Base-by-base conservation (phyloP, 2,329 filamentous ascomycete species). In the Neopestalotiopsis clavispora region DNA sequence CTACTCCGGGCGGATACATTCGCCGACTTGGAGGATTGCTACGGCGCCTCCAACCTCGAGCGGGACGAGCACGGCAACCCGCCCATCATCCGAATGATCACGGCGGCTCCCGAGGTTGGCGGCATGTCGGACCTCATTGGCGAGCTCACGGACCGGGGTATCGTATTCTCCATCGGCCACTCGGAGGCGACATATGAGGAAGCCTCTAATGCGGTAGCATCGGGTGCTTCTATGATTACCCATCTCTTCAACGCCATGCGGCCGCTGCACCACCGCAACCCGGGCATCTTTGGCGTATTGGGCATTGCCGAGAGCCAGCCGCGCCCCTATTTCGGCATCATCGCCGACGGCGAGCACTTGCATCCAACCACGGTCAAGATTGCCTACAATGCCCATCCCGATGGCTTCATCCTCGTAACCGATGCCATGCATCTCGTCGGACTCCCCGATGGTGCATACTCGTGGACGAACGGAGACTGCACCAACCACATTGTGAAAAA, bases 181-280 rank as follows among this genome's bases (percentile, higher is more conserved):
- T 94, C 94, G 0, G 93, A 97, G 78, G 92, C 94, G 14, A 94
- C 92, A 0, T 97, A 95, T 77, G 93, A 97, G 79, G 87, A 95
- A 77, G 94, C 93, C 1, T 89, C 91, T 4, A 81, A 84, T 4
- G 92, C 93, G 23, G 87, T 96, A 3, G 84, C 83, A n/a, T 86
- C 90, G 6, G 94, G 94, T 65, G 93, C 93, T 1, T 92, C 88
- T 63, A 97, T 97, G 93, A 92, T 97, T 73, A 97, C 94, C 0
- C 94, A 97, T 76, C 86, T 97, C 1, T 97, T 97, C 88, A 97
- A 97, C 78, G 94, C 94, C 32, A 97, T 97, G 94, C 88, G 91
- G 0, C 94, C 94, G 14, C 89, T 97, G 65, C 93, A 96, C 79
- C 94, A 98, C 84, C 92, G 95, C 69, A 94, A 97, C 80, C 94